These are phyloP conservation scores for Tetrahymena elliotti DNA, from an alignment of 73 alveolate species.

Conservation along the genomic window DNA sequence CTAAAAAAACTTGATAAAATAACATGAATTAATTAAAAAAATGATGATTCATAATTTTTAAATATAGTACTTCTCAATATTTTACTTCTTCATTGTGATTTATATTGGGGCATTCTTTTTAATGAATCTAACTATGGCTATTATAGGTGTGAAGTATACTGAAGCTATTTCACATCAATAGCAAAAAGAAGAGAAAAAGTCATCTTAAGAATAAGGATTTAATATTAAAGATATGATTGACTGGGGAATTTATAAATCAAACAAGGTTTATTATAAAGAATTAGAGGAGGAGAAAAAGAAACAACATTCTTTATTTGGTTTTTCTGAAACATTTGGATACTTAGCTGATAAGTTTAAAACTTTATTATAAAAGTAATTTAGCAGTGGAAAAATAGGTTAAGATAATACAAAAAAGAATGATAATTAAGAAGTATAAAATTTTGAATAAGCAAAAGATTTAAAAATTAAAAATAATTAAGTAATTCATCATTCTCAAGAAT, in stretches of 20 bases:
- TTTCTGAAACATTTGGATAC: neutral
- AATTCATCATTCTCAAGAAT: neutral
- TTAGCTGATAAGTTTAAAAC: neutral
- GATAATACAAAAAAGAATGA: neutral
- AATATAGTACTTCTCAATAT: neutral
- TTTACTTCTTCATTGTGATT: constrained; percentile 67
- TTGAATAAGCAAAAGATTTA: neutral
- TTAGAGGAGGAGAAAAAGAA: neutral
- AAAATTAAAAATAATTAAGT: too few species aligned
- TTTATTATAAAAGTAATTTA: neutral
- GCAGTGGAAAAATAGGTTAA: neutral
- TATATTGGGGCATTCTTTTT: constrained; percentile 85
- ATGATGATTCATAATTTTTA: too few species aligned
- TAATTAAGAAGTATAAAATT: too few species aligned
- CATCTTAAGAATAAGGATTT: neutral
- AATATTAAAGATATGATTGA: neutral
- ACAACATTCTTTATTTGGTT: neutral
- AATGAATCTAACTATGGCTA: constrained; percentile 83
- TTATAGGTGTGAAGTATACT: constrained; percentile 74
- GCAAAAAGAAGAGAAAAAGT: neutral
- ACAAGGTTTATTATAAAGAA: neutral
- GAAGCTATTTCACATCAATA: neutral
- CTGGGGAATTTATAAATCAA: neutral
- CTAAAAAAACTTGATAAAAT: too few species aligned
- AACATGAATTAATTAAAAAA: too few species aligned